Base-by-base conservation (phyloP, 1,139 yeast species). In the Nakaseomyces sp. region DNA sequence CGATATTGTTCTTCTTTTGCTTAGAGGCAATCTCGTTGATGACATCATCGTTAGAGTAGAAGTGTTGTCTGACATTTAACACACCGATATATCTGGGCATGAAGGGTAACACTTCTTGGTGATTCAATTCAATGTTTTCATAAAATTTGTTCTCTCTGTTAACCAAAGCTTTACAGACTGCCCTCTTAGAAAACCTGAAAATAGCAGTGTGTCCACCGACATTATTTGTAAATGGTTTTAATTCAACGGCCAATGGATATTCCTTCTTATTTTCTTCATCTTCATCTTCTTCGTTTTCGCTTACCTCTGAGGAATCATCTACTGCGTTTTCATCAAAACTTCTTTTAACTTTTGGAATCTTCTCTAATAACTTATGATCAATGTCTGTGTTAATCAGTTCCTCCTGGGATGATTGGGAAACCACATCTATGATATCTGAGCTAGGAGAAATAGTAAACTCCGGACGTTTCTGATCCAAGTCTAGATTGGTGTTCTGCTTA, bases 151-250 rank as follows among this genome's bases (percentile, higher is more conserved):
- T 86, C 59, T 93, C 99, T 50, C 95, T 71, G 56, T 87, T 87
- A 50, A 88, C 85, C 49, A 91, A 68, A 1, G 94, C 93, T 63
- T 93, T 93, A 64, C 98, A 91, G n/a, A 93, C 96, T 0, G 97
- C 97, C 46, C 86, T 72, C 54, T 81, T 83, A 6, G 95, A 83
- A 60, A 91, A 91, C 50, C 91, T 74, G 65, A 91, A 93, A 40
- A 93, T 88, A 1, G 97, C 96, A 0, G 96, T 91, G 61, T 93
- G 99, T 0, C 99, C 99, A 8, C 99, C 99, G 6, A 93, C 98
- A 58, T 85, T 85, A 60, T 91, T 89, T 51, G 81, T 79, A 66
- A 84, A 89, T 1, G 95, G 96, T 43, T 86, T 77, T 45, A 89
- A 67, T 59, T 88, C 96, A 1, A 88, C 95, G 1, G 95, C 80